A percentile compares a stretch with the other conserved stretches of the same genome.
Evolutionary conservation across 2,329 filamentous ascomycete genomes (phyloP).

Genomic region (Xylaria sp.): DNA sequence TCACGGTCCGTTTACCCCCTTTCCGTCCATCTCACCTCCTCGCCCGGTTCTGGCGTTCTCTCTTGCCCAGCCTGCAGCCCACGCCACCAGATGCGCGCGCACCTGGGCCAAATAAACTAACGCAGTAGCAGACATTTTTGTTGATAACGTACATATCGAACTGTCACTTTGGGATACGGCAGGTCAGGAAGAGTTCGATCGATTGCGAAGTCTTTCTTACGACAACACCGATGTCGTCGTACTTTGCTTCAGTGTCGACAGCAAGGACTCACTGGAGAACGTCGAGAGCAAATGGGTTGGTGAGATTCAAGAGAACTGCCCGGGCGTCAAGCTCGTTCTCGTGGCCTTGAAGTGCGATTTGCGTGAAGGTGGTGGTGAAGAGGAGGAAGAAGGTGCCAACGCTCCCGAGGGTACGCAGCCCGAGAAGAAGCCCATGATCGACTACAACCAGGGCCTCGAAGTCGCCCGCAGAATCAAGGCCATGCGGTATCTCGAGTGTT

Average conservation of each 20-base stretch:
- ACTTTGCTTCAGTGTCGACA: slow-evolving; percentile 98
- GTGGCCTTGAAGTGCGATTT: slow-evolving; percentile 97
- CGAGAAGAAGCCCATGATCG: slow-evolving; percentile 69
- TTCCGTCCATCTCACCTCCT: not conserved
- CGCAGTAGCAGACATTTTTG: slow-evolving; percentile 73
- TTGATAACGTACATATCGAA: slow-evolving; percentile 95
- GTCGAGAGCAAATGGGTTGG: slow-evolving; percentile 98
- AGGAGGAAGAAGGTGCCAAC: slow-evolving; percentile 57
- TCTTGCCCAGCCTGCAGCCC: not conserved
- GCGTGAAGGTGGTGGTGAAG: slow-evolving; percentile 66
- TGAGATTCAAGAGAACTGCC: slow-evolving; percentile 97
- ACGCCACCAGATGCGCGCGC: not conserved
- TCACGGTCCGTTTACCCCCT: slow-evolving; percentile 59
- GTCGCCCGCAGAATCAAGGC: slow-evolving; percentile 89
- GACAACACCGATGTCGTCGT: slow-evolving; percentile 97
- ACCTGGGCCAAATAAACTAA: not conserved
- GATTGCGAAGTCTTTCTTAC: slow-evolving; percentile 89
- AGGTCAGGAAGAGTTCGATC: slow-evolving; percentile 97
- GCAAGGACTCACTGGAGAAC: slow-evolving; percentile 93
- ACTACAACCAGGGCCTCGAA: slow-evolving; percentile 85
- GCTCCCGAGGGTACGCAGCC: slow-evolving; percentile 37
- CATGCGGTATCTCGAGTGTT: slow-evolving; percentile 94
- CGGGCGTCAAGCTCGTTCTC: slow-evolving; percentile 87
- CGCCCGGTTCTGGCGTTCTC: not conserved
- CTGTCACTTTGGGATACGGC: slow-evolving; percentile 97